These are phyloP conservation scores for Xylariales sp. DNA, from an alignment of 2,329 filamentous ascomycete genomes.

Conservation along the genomic window DNA sequence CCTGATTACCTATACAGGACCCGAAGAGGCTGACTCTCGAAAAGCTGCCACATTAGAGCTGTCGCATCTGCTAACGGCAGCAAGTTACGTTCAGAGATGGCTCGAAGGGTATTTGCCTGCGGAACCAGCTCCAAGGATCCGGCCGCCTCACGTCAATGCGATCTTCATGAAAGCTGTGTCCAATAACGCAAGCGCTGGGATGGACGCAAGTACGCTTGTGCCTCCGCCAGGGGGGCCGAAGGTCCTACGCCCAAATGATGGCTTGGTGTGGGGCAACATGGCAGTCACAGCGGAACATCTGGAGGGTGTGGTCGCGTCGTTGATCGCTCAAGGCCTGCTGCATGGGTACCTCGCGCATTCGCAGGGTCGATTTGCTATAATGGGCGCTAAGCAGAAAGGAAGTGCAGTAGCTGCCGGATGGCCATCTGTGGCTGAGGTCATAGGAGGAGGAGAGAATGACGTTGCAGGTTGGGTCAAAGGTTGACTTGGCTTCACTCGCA, in stretches of 20 bases:
- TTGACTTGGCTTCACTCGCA: not conserved
- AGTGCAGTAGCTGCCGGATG: constrained; percentile 67
- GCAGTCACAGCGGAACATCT: constrained; percentile 58
- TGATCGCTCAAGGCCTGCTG: constrained; percentile 76
- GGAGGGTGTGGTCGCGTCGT: constrained; percentile 71
- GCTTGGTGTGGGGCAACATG: constrained; percentile 60
- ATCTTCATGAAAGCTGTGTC: constrained; percentile 49
- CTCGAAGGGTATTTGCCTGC: constrained; percentile 53
- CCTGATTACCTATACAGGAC: constrained; percentile 69
- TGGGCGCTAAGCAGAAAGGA: constrained; percentile 65
- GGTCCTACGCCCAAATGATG: constrained; percentile 51
- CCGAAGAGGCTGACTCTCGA: constrained; percentile 48
- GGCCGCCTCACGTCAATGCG: constrained; percentile 40
- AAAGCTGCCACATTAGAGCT: constrained; percentile 73
- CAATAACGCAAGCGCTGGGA: constrained; percentile 35
- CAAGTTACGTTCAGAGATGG: constrained; percentile 59
- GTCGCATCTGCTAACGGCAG: constrained; percentile 59
- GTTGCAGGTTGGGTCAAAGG: constrained; percentile 72
- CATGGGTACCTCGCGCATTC: constrained; percentile 80
- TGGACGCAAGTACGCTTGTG: constrained; percentile 33
- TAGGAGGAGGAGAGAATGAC: constrained; percentile 54
- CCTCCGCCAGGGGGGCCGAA: constrained; percentile 44
- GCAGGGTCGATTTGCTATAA: constrained; percentile 73
- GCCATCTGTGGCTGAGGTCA: constrained; percentile 66
- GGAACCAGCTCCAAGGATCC: constrained; percentile 23